These are phyloP conservation scores for Geranomyces michiganensis DNA, from an alignment of 192 early-diverging fungal genomes.

Conservation along the genomic window DNA sequence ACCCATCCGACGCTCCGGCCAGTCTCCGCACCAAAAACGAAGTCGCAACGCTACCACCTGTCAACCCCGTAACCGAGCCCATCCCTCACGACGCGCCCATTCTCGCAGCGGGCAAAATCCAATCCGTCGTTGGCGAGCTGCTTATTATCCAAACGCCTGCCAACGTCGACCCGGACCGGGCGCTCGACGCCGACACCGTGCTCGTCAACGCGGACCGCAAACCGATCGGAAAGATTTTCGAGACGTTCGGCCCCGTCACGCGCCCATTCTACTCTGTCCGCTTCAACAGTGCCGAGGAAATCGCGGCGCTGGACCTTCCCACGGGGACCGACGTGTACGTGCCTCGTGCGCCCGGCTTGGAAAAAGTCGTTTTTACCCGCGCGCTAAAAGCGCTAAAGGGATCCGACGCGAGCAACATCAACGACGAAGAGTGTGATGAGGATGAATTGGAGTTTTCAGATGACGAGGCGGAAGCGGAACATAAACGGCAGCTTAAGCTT, in stretches of 20 bases:
- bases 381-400: conserved; percentile 73
- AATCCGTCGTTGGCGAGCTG: conserved; percentile 70
- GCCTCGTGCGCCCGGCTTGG: conserved; percentile 54
- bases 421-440: conserved; percentile 88
- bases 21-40: conserved; percentile 45
- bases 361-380: conserved; percentile 67
- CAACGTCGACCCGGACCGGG: conserved; percentile 48
- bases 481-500: conserved; percentile 49
- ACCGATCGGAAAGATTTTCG: conserved; percentile 65
- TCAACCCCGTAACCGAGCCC: conserved; percentile 43
- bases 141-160: conserved; percentile 66
- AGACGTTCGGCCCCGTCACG: conserved; percentile 89
- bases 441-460: conserved; percentile 91
- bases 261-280: conserved; percentile 83
- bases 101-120: conserved; percentile 64
- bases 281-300: conserved; percentile 48
- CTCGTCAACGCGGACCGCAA: conserved; percentile 64
- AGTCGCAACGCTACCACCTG: conserved; percentile 37
- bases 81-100: conserved; percentile 59
- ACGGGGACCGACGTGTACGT: conserved; percentile 58
- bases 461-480: conserved; percentile 82
- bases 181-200: conserved; percentile 78
- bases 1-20: conserved; percentile 12
- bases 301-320: conserved; percentile 42
- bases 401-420: conserved; percentile 88